Evolutionary conservation across 2,329 filamentous ascomycete genomes (phyloP), one percentile per base, ranked within the genome.

Genomic region (Endocalyx cinctus): DNA sequence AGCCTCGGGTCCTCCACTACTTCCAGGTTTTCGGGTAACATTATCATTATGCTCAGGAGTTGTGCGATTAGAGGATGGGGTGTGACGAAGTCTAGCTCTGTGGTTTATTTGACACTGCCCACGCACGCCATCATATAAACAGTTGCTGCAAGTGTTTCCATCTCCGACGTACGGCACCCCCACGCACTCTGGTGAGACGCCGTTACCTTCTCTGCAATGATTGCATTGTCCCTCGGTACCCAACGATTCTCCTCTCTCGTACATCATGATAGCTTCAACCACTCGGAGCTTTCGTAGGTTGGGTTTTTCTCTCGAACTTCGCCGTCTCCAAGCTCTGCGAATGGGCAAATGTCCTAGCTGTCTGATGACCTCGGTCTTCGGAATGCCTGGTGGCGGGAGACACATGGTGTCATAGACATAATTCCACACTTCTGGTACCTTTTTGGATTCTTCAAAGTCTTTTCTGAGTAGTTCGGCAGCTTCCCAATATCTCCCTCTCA

Each of bases 401-500:
- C 41, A 42, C 17, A 48, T 38, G 6, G 37, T 35, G 25, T 48
- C 46, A 27, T 46, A 45, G 16, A 45, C 38, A 27, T 42, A 43
- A 14, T 45, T 34, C 45, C 45, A 48, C 7, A 45, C 43, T 10
- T 37, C 37, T 5, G 46, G 46, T 15, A 41, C 34, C 28, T 40
- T 42, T 2, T 35, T 31, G 11, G 43, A 39, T n/a, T 42, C 43
- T 19, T 31, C 39, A 5, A 48, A 33, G 18, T 45, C 42, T 27
- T 35, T 31, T 17, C 42, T 38, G 17, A 45, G 41, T 19, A 47
- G 36, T 31, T 39, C 40, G 28, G 42, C 40, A 11, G 40, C 43
- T 19, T 47, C 44, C 39, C 39, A 47, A 31, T 47, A 47, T 8
- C 42, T 38, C 13, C 37, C 36, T n/a, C 43, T 41, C 39, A 43